Percentiles rank a stretch among this genome's conserved stretches.
Evolutionary conservation across 2,329 filamentous ascomycete species (phyloP).

Genomic region (Akanthomyces muscarius): DNA sequence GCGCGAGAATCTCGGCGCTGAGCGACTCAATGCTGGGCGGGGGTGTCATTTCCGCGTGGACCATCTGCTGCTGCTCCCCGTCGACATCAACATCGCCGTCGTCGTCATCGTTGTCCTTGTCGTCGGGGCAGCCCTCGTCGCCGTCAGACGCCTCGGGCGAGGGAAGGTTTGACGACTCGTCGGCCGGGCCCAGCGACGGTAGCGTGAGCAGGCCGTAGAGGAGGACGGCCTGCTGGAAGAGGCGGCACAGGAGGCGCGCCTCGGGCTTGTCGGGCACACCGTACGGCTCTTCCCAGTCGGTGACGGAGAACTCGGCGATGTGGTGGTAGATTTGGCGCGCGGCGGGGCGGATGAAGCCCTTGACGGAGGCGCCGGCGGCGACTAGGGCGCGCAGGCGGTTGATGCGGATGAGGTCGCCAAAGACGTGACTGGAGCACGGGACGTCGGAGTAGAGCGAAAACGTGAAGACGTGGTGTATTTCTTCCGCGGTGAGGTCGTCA

Average conservation of each 20-base stretch:
- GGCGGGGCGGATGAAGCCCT: not conserved
- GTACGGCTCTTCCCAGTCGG: slow-evolving; percentile 8
- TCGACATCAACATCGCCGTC: not conserved
- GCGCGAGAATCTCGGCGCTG: not conserved
- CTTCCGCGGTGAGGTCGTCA: slow-evolving; percentile 1
- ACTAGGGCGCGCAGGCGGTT: slow-evolving; percentile 11
- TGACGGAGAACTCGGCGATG: slow-evolving; percentile 5
- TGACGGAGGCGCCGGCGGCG: slow-evolving; percentile 1
- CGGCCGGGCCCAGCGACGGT: not conserved
- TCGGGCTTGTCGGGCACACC: slow-evolving; percentile 12
- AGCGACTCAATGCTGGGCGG: not conserved
- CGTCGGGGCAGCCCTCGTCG: not conserved
- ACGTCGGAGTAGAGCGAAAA: slow-evolving; percentile 4
- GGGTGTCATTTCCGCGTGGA: not conserved
- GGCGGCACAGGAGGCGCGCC: not conserved
- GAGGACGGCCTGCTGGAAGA: slow-evolving; percentile 4
- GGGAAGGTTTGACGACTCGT: not conserved
- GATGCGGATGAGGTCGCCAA: slow-evolving; percentile 2
- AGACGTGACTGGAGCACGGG: slow-evolving; percentile 9
- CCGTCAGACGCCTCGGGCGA: not conserved
- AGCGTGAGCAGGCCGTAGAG: slow-evolving; percentile 12
- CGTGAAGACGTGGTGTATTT: slow-evolving; percentile 4
- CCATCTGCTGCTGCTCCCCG: not conserved
- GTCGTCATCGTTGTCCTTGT: not conserved
- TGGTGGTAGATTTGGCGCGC: slow-evolving; percentile 8